Evolutionary conservation across 2,329 filamentous ascomycete species (phyloP), one percentile per base, ranked within the genome.

Genomic region (Microdochium nivale): DNA sequence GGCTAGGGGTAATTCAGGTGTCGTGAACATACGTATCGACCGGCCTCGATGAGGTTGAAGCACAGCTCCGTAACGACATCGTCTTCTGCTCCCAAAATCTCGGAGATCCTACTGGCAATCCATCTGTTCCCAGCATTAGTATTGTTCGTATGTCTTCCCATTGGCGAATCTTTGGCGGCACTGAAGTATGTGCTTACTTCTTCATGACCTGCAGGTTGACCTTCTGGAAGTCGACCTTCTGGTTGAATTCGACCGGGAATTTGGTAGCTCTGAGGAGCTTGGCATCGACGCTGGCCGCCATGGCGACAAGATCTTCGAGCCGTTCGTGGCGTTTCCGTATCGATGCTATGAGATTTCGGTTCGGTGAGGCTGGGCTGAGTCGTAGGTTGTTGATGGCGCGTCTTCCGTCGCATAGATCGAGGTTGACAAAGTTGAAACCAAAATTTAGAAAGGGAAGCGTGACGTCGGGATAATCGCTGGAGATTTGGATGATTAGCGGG

Each of bases 131-230:
- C 10, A 44, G 13, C 21, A 19, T 44, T 19, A 44, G 40, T 19
- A 23, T 19, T 14, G n/a, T 16, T 7, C 33, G 8, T 5, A 16
- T 16, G 33, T 37, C 13, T 14, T 37, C 16, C 11, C 5, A 37
- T 9, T 14, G n/a, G n/a, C 5, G 5, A 16, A 8, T 16, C 33
- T 37, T 7, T 23, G 40, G 16, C 8, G 7, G 16, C 16, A 23
- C 19, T 44, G 40, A 3, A 7, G 7, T 44, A 21, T 48, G 50
- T 54, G 71, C 84, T 64, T 66, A 95, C 88, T 94, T 95, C 79
- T 96, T 96, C 84, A 99, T 95, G 52, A 99, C 88, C 69, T 95
- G 90, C 49, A 96, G 77, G 66, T 99, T 96, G 69, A 99, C 90
- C 74, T 97, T 97, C 60, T 85, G 83, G 82, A 95, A 96, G 74